Conservation (phyloP, 768 basidiomycete species). For the Sarcodon sp. region DNA sequence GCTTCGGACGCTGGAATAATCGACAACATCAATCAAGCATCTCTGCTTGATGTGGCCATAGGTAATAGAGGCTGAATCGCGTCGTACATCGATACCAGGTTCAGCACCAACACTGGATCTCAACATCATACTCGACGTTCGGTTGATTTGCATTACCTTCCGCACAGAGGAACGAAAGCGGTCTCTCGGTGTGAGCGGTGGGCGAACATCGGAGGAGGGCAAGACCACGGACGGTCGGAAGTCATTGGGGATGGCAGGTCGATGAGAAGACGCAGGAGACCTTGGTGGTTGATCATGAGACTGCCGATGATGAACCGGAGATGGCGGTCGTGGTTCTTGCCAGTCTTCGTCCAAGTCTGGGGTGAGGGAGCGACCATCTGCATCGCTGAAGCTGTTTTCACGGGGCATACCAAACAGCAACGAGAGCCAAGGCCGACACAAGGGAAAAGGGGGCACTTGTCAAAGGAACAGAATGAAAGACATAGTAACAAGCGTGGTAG, state of each 20-base stretch:
- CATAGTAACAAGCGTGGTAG: too few species aligned
- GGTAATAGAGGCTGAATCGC: constrained; percentile 36
- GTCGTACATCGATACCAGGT: constrained; percentile 59
- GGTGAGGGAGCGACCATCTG: constrained; percentile 51
- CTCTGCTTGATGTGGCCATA: constrained; percentile 47
- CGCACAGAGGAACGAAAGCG: constrained; percentile 41
- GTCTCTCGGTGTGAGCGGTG: constrained; percentile 24
- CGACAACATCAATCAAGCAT: constrained; percentile 54
- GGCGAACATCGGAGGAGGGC: neutral
- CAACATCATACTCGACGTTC: constrained; percentile 25
- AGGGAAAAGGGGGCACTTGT: too few species aligned
- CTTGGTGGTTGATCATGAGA: constrained; percentile 6
- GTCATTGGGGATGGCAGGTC: too few species aligned
- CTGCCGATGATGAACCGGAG: constrained; percentile 7
- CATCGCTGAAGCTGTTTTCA: constrained; percentile 57
- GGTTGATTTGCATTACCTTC: constrained; percentile 52
- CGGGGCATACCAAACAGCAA: constrained; percentile 32
- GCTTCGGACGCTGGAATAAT: constrained; percentile 48
- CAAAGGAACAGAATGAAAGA: too few species aligned
- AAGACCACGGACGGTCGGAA: constrained; percentile 1
- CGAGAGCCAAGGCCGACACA: too few species aligned
- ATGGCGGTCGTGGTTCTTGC: constrained; percentile 1
- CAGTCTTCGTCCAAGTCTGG: constrained; percentile 43
- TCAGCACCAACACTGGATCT: constrained; percentile 44
- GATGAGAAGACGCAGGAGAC: neutral